Base-by-base conservation (phyloP, 352 stramenopile genomes). In the Phytophthora cryptogea region DNA sequence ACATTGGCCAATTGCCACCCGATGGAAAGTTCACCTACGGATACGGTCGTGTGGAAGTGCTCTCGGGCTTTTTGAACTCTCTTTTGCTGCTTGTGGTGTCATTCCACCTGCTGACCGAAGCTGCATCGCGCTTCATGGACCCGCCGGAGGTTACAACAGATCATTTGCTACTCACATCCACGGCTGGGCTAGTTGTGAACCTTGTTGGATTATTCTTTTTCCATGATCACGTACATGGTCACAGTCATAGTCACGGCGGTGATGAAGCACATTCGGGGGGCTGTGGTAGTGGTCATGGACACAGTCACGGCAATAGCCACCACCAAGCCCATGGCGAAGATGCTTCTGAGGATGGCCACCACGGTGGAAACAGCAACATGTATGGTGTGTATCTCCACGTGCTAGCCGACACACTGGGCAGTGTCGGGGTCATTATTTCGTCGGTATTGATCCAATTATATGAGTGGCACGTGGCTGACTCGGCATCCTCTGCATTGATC, bases 341-440 rank as follows among this genome's bases (percentile, higher is more conserved):
- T 23, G 76, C 85, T 37, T 70, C 51, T 2, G 58, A 76, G 42
- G 17, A 40, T 17, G 51, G 54, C 4, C 28, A 60, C 8, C 41
- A 62, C 17, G 56, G 61, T 43, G 81, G 70, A 46, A 96, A 94
- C 62, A 89, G 73, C 54, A 97, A 97, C 70, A 94, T 97, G 78
- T 89, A 97, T 59, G 90, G 87, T 8, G 88, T 97, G 13, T 95
- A 96, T 40, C 73, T 97, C 26, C 90, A 97, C 54, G 86, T 97
- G 20, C 60, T 96, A 42, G 88, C 88, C 1, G 90, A 97, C 55
- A 93, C 89, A 11, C 70, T 97, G 27, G 90, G 90, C 16, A 96
- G 86, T 59, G 74, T 97, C 9, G 89, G 88, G 10, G 90, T 96
- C 20, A 97, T 97, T 60, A 65, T 94, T 30, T 95, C 84, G 43